Evolutionary conservation across 2,329 filamentous ascomycete species (phyloP), one percentile per base, ranked within the genome.

Genomic region (Epichloe aotearoae): DNA sequence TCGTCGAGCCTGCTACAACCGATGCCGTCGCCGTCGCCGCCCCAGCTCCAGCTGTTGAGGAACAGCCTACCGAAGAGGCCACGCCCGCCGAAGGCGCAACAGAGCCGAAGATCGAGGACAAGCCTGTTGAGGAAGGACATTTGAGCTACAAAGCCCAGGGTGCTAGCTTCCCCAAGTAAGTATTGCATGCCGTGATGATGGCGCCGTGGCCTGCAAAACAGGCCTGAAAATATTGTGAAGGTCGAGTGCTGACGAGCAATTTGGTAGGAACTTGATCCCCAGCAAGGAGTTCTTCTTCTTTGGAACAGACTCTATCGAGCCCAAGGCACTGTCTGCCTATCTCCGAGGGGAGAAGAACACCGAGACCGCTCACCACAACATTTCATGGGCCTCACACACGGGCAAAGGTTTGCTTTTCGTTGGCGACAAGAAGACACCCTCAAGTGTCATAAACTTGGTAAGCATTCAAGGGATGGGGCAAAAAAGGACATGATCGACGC

Each of bases 211-310:
- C 30, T 30, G 3, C 4, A 20, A 15, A 2, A 11, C 4, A 1
- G 8, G 12, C 1, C 0, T 7, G 12, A 0, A 3, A 14, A 36
- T 1, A 1, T 1, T 5, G 1, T 17, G 43, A 46, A 10, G 1
- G 11, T 20, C 4, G 46, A n/a, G 14, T 3, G 8, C 33, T 23
- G 2, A 3, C 15, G 67, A 57, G 65, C 6, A 20, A 26, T 30
- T 5, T 33, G 40, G 36, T 60, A 94, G 88, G 80, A 86, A 88
- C 69, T 79, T 97, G 64, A 82, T 88, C 61, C 90, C 89, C 73
- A 82, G 83, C 68, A 96, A 96, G 81, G 88, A 89, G 68, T 88
- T 87, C 74, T 96, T 97, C 75, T 90, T 84, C 79, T 88, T 91
- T 71, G 80, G 82, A 59, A 74, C 79, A 47, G 86, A 89, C 51